Evolutionary conservation across 257 asterid genomes (phyloP), one percentile per base, ranked within the genome.

Genomic region (Cinchona pubescens): DNA sequence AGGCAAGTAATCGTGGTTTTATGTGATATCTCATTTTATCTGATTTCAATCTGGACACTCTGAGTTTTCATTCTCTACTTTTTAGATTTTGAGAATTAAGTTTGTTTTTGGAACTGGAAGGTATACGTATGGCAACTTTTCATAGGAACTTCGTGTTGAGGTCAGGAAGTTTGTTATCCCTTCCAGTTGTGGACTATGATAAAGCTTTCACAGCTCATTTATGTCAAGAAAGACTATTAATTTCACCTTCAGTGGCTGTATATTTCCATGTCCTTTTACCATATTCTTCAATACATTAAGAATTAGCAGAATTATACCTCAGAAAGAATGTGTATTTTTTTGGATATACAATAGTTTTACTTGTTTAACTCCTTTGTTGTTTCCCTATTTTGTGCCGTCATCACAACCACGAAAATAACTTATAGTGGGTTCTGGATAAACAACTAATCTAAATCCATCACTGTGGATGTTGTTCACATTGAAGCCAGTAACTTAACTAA

Each of bases 101-200:
- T 37, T 72, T 63, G 38, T 37, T 79, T 73, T 65, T 62, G 12
- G 67, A 67, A 78, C 59, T 80, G 79, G 12, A 69, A 91, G 96
- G 97, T 71, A 87, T 87, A 64, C 93, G 93, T 48, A 85, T 91
- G 74, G 78, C 93, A 78, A 85, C 95, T 71, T 86, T 86, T 80
- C 95, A 91, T 74, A 95, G 95, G 48, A 87, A 91, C 76, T 85
- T 87, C 56, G 87, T 89, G 91, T 85, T 89, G 38, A 79, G 91
- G 72, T 83, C 90, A 79, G 80, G 93, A 7, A 90, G 85, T 86
- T 77, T 89, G 73, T 72, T 89, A 49, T 87, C 96, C 32, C 92
- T 89, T 77, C 95, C 96, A 69, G 91, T 90, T 78, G 89, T 88
- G 46, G 95, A 89, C 84, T 91, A 93, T 76, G 92, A 91, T 78